Evolutionary conservation across 768 basidiomycete species (phyloP).

Genomic region (Boletus rufocinnamomeus): DNA sequence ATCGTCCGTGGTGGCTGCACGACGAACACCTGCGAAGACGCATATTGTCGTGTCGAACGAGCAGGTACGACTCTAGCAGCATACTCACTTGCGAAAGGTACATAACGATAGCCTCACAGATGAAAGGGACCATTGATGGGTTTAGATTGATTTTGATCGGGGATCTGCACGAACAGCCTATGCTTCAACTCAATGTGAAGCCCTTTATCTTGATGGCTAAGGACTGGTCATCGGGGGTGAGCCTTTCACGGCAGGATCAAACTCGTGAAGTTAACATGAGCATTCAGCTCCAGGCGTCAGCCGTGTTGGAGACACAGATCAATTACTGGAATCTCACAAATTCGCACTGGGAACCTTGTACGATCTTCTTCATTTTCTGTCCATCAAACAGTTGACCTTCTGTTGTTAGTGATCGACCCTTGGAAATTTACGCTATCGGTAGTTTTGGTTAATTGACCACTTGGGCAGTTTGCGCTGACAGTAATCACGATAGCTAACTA

Average conservation of each 20-base stretch:
- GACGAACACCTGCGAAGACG: constrained; percentile 36
- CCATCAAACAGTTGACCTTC: constrained; percentile 14
- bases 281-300: constrained; percentile 76
- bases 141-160: constrained; percentile 94
- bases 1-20: constrained; percentile 4
- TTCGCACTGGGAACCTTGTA: constrained; percentile 97
- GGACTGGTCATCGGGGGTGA: constrained; percentile 93
- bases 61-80: constrained; percentile 53
- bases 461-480: constrained; percentile 16
- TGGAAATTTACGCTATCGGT: constrained; percentile 86
- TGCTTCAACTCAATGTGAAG: constrained; percentile 86
- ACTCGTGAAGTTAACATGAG: constrained; percentile 1
- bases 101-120: constrained; percentile 42
- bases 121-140: constrained; percentile 86
- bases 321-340: constrained; percentile 97
- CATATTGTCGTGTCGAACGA: constrained; percentile 73
- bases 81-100: not conserved
- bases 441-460: constrained; percentile 12
- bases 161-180: constrained; percentile 91
- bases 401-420: constrained; percentile 79
- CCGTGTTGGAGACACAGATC: constrained; percentile 78
- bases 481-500: constrained; percentile 48
- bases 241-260: constrained; percentile 15
- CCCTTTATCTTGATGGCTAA: constrained; percentile 80
- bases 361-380: constrained; percentile 28